Evolutionary conservation across 345 rosid genomes (phyloP).

Genomic region (Raphanus sativus): DNA sequence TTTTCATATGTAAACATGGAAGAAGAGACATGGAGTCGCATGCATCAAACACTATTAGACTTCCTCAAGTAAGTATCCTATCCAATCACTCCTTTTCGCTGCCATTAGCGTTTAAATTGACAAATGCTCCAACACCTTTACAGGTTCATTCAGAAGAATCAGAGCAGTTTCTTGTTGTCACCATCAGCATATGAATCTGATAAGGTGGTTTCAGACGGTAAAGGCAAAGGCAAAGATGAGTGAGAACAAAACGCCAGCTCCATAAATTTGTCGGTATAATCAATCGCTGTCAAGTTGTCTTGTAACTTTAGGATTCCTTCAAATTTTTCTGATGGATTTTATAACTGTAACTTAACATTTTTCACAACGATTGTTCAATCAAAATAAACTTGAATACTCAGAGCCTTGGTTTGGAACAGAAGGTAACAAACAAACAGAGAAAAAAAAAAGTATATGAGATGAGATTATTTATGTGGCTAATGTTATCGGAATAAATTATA

Average conservation of each 20-base stretch:
- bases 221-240: slow-evolving; percentile 78
- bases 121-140: background rate
- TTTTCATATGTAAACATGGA: slow-evolving; percentile 82
- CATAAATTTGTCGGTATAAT: background rate
- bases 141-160: slow-evolving; percentile 96
- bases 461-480: slow-evolving; percentile 36
- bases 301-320: slow-evolving; percentile 36
- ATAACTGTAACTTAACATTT: slow-evolving; percentile 1
- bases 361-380: background rate
- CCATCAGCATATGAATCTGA: slow-evolving; percentile 65
- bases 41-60: slow-evolving; percentile 87
- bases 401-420: background rate
- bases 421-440: background rate
- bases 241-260: slow-evolving; percentile 17
- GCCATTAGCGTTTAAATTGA: background rate
- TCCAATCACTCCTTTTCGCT: background rate
- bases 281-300: slow-evolving; percentile 15
- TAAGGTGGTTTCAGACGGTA: slow-evolving; percentile 47
- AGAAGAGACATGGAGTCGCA: slow-evolving; percentile 75
- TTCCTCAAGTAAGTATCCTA: slow-evolving; percentile 86
- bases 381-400: background rate
- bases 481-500: slow-evolving; percentile 16
- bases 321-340: slow-evolving; percentile 17
- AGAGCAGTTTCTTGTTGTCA: slow-evolving; percentile 62
- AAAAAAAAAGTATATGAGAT: background rate